Conservation (phyloP, 306 rosid species). For the Bauhinia variegata region DNA sequence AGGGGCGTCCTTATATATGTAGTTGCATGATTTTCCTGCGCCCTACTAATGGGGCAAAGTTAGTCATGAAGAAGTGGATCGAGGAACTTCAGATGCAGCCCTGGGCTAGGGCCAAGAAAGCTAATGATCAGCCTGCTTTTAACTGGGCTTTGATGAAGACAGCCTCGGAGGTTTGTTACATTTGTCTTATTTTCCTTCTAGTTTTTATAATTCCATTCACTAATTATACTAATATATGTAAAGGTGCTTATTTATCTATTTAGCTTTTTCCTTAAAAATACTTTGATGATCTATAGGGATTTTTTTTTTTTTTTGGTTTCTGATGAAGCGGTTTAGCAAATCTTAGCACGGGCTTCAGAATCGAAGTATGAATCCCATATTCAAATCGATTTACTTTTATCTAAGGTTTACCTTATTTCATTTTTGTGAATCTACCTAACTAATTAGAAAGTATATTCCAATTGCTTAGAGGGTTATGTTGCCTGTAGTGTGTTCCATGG, state of each 20-base stretch:
- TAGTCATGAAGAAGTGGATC: conserved; percentile 80
- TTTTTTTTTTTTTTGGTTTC: conserved; percentile 7
- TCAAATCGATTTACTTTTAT: too few species aligned
- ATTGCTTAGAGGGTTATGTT: too few species aligned
- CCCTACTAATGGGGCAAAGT: conserved; percentile 72
- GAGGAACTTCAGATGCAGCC: conserved; percentile 80
- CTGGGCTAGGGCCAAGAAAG: conserved; percentile 77
- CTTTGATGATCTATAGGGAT: conserved; percentile 3
- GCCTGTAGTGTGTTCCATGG: background rate
- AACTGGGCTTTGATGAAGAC: conserved; percentile 95
- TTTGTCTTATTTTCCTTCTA: conserved; percentile 27
- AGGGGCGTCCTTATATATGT: conserved; percentile 92
- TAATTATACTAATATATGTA: background rate
- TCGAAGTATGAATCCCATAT: too few species aligned
- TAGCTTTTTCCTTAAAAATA: background rate
- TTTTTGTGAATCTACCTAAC: too few species aligned
- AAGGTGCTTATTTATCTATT: conserved; percentile 16
- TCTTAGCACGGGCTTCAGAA: too few species aligned
- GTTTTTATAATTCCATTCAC: conserved; percentile 1
- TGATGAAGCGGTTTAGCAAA: too few species aligned
- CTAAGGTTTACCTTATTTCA: too few species aligned
- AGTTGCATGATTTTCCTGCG: conserved; percentile 90
- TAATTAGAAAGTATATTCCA: too few species aligned
- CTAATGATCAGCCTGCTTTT: conserved; percentile 96
- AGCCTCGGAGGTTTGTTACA: conserved; percentile 62